A percentile compares a stretch with the other conserved stretches of the same genome.
Conservation (phyloP, 2,329 filamentous ascomycete genomes). For the Venturia pyrina region DNA sequence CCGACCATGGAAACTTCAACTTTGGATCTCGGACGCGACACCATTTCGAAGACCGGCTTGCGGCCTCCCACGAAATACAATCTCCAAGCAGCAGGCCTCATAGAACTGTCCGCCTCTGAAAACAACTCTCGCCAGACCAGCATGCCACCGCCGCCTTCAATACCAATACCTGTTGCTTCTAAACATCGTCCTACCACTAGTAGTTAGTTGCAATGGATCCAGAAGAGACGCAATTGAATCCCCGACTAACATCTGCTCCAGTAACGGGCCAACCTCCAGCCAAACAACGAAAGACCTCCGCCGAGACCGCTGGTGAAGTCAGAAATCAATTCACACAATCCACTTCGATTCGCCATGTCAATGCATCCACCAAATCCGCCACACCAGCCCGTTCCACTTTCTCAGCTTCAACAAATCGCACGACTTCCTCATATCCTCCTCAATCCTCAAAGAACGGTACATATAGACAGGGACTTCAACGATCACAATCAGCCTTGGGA, state of each 20-base stretch:
- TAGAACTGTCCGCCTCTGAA: conserved; percentile 41
- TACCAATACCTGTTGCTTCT: conserved; percentile 11
- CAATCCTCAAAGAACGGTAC: background rate
- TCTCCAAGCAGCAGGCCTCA: conserved; percentile 27
- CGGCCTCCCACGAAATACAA: conserved; percentile 25
- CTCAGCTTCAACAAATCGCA: conserved; percentile 25
- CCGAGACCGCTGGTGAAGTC: conserved; percentile 27
- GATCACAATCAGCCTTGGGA: conserved; percentile 6
- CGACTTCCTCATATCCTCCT: background rate
- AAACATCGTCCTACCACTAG: conserved; percentile 35
- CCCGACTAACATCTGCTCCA: conserved; percentile 15
- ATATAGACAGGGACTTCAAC: background rate
- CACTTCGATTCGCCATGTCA: conserved; percentile 31
- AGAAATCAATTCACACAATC: conserved; percentile 19
- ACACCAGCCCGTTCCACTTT: background rate
- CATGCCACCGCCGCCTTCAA: conserved; percentile 35
- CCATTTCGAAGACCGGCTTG: conserved; percentile 19
- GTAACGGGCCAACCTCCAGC: conserved; percentile 35
- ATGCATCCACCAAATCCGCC: conserved; percentile 29
- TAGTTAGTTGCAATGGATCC: background rate
- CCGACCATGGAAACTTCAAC: conserved; percentile 1
- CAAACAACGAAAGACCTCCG: conserved; percentile 40
- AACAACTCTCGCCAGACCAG: conserved; percentile 42
- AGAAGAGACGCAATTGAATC: background rate
- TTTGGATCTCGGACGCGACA: background rate